Conservation (phyloP, 2,329 filamentous ascomycete genomes). For the Metarhizium rileyi region DNA sequence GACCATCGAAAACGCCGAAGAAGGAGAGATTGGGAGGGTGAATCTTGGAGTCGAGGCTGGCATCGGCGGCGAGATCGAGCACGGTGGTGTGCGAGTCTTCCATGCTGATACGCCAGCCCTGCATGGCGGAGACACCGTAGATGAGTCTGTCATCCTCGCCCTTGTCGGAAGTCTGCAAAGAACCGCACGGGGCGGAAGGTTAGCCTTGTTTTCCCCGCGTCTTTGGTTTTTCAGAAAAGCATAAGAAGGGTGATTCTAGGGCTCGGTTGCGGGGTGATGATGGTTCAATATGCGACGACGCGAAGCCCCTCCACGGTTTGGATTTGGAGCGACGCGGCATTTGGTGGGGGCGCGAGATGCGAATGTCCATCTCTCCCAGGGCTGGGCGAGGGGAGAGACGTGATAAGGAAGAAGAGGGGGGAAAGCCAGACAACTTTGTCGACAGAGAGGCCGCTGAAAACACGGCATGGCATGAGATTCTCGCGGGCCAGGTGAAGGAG, state of each 20-base stretch:
- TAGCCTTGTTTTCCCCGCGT: conserved; percentile 13
- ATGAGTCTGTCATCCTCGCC: conserved; percentile 88
- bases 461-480: neutral
- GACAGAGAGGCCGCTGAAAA: neutral
- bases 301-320: conserved; percentile 1
- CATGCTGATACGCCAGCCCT: conserved; percentile 99
- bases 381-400: neutral
- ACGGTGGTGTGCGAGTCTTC: conserved; percentile 89
- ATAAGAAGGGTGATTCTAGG: no score
- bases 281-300: conserved; percentile 1
- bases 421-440: neutral
- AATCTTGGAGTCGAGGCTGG: conserved; percentile 46
- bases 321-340: neutral
- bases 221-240: no score
- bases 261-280: neutral
- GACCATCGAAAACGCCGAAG: conserved; percentile 96
- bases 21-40: conserved; percentile 74
- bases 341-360: conserved; percentile 2
- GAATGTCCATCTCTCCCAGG: neutral
- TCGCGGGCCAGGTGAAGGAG: neutral
- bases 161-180: conserved; percentile 65
- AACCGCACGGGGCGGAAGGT: conserved; percentile 8
- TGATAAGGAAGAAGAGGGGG: conserved; percentile 1
- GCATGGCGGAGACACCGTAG: conserved; percentile 96
- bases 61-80: conserved; percentile 65